Evolutionary conservation across 1,284 basidiomycete genomes (phyloP).

Genomic region (Sanghuangporus sanghuang): DNA sequence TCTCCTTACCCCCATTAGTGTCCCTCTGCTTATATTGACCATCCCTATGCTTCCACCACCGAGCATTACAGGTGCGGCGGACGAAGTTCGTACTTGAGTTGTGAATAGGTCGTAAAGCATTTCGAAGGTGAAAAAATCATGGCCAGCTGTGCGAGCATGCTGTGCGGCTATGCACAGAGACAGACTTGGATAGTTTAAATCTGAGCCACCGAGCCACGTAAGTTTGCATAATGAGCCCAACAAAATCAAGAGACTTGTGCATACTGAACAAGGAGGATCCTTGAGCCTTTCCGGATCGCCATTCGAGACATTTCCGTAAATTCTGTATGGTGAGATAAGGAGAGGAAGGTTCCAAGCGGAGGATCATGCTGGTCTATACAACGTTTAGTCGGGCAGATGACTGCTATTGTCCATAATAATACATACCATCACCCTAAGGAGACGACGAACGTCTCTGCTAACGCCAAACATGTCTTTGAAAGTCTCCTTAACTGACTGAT

Average conservation of each 20-base stretch:
- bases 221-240: neutral
- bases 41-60: conserved; percentile 72
- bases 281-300: conserved; percentile 37
- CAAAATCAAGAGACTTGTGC: conserved; percentile 20
- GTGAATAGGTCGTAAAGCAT: conserved; percentile 69
- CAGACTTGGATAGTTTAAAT: conserved; percentile 63
- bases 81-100: conserved; percentile 60
- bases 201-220: conserved; percentile 30
- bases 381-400: conserved; percentile 20
- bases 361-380: conserved; percentile 43
- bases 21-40: conserved; percentile 55
- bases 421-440: conserved; percentile 66
- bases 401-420: neutral
- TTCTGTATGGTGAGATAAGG: conserved; percentile 33
- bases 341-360: conserved; percentile 41
- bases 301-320: conserved; percentile 32
- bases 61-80: conserved; percentile 66
- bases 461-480: conserved; percentile 61
- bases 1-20: conserved; percentile 53
- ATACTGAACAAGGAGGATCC: conserved; percentile 54
- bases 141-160: conserved; percentile 61
- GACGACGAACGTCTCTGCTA: conserved; percentile 60
- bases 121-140: conserved; percentile 70
- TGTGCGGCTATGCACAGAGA: conserved; percentile 68
- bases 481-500: conserved; percentile 37